Conservation (phyloP, 805 yeast species). For the Pichia thaimueangensis region DNA sequence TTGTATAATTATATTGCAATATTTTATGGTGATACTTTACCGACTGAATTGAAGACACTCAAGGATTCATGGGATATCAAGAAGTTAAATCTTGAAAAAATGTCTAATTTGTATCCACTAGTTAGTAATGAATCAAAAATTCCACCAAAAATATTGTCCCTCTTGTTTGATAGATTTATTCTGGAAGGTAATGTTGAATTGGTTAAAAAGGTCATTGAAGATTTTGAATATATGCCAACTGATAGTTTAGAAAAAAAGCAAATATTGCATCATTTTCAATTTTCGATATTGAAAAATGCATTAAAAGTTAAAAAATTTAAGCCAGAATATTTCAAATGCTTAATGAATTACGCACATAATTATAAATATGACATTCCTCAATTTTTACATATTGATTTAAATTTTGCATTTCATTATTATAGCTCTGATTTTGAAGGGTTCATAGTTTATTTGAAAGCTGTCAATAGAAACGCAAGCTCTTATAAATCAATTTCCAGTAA, state of each 20-base stretch:
- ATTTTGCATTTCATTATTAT: neutral
- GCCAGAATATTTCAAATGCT: neutral
- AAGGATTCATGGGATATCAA: neutral
- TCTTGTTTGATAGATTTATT: neutral
- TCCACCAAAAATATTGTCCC: neutral
- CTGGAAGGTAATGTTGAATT: neutral
- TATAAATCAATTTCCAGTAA: neutral
- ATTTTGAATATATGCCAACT: neutral
- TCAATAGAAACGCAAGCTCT: neutral
- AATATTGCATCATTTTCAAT: neutral
- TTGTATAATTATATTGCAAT: constrained; percentile 1
- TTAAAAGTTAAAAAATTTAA: neutral
- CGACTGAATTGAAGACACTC: neutral
- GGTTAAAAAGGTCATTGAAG: neutral
- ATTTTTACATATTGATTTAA: neutral
- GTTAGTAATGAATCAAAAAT: neutral
- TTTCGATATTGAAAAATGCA: neutral
- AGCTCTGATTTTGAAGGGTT: neutral
- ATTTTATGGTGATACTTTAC: neutral
- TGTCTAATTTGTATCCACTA: neutral
- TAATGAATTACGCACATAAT: neutral
- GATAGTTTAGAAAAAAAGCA: neutral
- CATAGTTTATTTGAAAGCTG: neutral
- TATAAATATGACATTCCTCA: neutral
- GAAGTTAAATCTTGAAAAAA: neutral